Conservation (phyloP, 306 rosid genomes). For the Pachyrhizus erosus region DNA sequence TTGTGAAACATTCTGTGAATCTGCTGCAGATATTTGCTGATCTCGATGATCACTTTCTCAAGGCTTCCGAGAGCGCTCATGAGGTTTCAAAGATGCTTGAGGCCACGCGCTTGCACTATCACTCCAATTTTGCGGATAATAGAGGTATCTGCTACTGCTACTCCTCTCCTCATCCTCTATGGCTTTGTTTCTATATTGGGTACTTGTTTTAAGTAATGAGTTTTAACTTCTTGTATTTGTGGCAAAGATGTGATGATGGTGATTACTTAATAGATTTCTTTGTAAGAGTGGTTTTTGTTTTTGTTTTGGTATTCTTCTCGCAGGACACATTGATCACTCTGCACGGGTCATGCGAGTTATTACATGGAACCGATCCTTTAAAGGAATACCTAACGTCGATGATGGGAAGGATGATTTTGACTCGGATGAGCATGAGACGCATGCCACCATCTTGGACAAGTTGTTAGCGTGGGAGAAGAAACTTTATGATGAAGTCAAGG, state of each 20-base stretch:
- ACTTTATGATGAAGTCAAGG: constrained; percentile 96
- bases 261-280: constrained; percentile 20
- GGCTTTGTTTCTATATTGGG: background rate
- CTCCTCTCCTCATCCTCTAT: background rate
- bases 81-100: constrained; percentile 97
- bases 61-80: constrained; percentile 89
- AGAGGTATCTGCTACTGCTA: constrained; percentile 57
- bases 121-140: constrained; percentile 96
- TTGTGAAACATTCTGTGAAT: constrained; percentile 46
- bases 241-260: background rate
- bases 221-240: background rate
- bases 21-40: constrained; percentile 59
- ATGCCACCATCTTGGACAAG: constrained; percentile 92
- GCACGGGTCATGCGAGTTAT: constrained; percentile 92
- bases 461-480: constrained; percentile 98
- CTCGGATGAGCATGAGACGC: constrained; percentile 84
- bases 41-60: constrained; percentile 84
- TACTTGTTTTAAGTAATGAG: constrained; percentile 3
- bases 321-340: constrained; percentile 97
- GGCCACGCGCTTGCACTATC: constrained; percentile 90
- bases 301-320: background rate
- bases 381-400: constrained; percentile 60
- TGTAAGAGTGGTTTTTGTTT: background rate
- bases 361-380: constrained; percentile 93
- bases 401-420: constrained; percentile 81